phyloP scores from a whole-genome alignment of 108 stramenopile genomes.

The Pinguiococcus pyrenoidosus region DNA sequence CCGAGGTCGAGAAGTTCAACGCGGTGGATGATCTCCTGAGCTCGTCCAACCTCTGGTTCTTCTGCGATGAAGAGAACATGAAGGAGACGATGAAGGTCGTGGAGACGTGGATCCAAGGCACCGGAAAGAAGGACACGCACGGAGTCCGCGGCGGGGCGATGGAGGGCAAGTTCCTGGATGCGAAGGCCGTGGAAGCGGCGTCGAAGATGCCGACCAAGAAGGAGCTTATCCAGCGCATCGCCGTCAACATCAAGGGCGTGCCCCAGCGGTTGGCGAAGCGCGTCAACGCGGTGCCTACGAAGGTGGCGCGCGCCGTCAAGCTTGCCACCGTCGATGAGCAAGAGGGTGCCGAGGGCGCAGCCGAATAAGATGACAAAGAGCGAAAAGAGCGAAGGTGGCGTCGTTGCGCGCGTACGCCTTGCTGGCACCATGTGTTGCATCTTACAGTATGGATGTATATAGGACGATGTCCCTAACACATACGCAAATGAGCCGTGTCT shows the following conservation, averaged over 20 bases:
- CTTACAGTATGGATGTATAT: too few species aligned
- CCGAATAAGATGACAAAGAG: too few species aligned
- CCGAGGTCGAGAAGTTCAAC: constrained; percentile 59
- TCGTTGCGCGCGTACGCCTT: too few species aligned
- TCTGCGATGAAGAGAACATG: constrained; percentile 70
- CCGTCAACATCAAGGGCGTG: constrained; percentile 68
- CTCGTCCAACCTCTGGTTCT: constrained; percentile 87
- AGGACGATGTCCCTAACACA: too few species aligned
- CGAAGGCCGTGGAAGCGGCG: constrained; percentile 55
- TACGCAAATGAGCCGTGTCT: too few species aligned
- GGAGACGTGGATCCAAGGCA: constrained; percentile 56
- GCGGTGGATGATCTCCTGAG: constrained; percentile 39
- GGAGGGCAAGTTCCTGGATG: constrained; percentile 61
- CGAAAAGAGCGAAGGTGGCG: too few species aligned
- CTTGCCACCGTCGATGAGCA: constrained; percentile 45
- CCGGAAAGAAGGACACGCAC: constrained; percentile 50
- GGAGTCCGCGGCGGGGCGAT: constrained; percentile 59
- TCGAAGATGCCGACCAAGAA: constrained; percentile 70
- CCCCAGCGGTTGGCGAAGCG: constrained; percentile 81
- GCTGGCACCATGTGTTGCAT: too few species aligned
- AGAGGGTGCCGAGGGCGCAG: constrained; percentile 2
- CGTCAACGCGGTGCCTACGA: constrained; percentile 74
- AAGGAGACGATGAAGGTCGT: constrained; percentile 62
- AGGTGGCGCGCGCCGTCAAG: constrained; percentile 75
- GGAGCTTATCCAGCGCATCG: constrained; percentile 74